Conservation (phyloP, 176 grass and related monocot genomes). For the Hyparrhenia diplandra region DNA sequence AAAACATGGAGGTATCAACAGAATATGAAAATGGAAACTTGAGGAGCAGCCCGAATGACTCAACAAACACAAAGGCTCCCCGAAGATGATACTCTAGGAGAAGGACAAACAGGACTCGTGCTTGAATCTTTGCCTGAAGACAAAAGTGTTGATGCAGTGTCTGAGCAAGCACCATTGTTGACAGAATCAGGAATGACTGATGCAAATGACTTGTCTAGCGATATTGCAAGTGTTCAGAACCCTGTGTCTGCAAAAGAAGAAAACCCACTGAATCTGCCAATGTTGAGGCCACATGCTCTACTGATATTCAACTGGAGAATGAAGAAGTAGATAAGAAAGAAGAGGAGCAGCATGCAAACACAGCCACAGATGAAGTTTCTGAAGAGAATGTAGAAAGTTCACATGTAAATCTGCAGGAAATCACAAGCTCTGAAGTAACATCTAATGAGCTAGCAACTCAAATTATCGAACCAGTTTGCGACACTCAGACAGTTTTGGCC, state of each 20-base stretch:
- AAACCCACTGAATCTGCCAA: constrained; percentile 25
- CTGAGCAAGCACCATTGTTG: neutral
- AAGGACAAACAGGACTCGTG: constrained; percentile 20
- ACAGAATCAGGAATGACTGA: constrained; percentile 14
- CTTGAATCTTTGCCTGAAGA: constrained; percentile 24
- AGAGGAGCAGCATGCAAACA: constrained; percentile 16
- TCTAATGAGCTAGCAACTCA: constrained; percentile 15
- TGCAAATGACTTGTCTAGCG: constrained; percentile 20
- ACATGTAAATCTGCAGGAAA: constrained; percentile 21
- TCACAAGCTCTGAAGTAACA: constrained; percentile 26
- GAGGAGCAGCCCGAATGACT: constrained; percentile 20
- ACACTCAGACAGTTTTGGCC: constrained; percentile 19
- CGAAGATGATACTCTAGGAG: constrained; percentile 24
- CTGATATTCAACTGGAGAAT: constrained; percentile 15
- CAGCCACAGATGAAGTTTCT: neutral
- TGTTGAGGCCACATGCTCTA: constrained; percentile 7
- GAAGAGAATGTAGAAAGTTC: constrained; percentile 9
- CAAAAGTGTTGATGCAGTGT: constrained; percentile 12
- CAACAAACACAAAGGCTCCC: constrained; percentile 25
- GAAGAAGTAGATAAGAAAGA: constrained; percentile 34
- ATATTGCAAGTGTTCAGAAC: no score
- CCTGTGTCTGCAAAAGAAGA: constrained; percentile 23
- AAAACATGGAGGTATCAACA: constrained; percentile 19
- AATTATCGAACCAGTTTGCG: constrained; percentile 28
- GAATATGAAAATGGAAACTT: constrained; percentile 29